Percentiles rank a stretch among this genome's conserved stretches.
These are phyloP conservation scores for Lasiosphaeriaceae sp. DNA, from an alignment of 495 filamentous ascomycete species.

Conservation along the genomic window DNA sequence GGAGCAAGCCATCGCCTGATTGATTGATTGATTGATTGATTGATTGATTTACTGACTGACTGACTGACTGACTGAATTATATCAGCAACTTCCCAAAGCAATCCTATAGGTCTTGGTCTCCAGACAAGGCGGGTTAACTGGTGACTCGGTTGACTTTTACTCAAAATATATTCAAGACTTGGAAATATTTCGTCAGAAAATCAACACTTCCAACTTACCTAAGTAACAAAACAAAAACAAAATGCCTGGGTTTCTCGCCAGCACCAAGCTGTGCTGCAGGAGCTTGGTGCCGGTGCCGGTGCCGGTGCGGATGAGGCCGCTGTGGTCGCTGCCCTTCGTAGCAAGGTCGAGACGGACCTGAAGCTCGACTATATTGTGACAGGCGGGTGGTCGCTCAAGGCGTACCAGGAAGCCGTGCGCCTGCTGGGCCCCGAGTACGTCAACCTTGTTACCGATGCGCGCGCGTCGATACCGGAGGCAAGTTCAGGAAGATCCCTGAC, in stretches of 20 bases:
- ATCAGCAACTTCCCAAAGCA: too few species aligned
- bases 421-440: conserved; percentile 73
- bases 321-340: conserved; percentile 53
- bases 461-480: conserved; percentile 67
- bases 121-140: too few species aligned
- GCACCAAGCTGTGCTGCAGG: conserved; percentile 36
- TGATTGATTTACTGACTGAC: too few species aligned
- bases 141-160: too few species aligned
- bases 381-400: conserved; percentile 90
- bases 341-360: conserved; percentile 60
- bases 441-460: conserved; percentile 73
- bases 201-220: not conserved
- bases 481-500: conserved; percentile 79
- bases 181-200: too few species aligned
- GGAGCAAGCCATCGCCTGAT: not conserved
- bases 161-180: too few species aligned
- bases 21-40: too few species aligned
- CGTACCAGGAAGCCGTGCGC: conserved; percentile 76
- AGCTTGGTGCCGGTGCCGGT: conserved; percentile 29
- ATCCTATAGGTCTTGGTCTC: too few species aligned
- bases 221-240: not conserved
- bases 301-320: conserved; percentile 42
- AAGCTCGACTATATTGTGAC: conserved; percentile 89
- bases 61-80: too few species aligned
- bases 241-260: conserved; percentile 67